These are phyloP conservation scores for Shiraia bambusicola DNA, from an alignment of 2,329 filamentous ascomycete species.

Conservation along the genomic window DNA sequence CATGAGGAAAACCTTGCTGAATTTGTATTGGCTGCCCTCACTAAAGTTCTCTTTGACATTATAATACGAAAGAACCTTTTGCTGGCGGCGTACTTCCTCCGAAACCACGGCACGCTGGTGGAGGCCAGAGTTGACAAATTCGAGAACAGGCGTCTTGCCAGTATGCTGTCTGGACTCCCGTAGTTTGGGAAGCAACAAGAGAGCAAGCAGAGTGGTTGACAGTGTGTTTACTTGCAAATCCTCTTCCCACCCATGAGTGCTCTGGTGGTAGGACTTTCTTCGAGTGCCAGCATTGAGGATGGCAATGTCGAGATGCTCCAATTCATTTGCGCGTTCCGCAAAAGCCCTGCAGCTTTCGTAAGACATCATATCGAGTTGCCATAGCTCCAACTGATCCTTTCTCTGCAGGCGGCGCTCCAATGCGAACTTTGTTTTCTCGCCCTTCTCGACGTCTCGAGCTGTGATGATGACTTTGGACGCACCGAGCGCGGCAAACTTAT, in stretches of 20 bases:
- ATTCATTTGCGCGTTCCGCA: slow-evolving; percentile 26
- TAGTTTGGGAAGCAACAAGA: slow-evolving; percentile 51
- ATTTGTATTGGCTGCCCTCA: slow-evolving; percentile 30
- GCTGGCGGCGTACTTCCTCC: slow-evolving; percentile 17
- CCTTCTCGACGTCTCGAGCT: slow-evolving; percentile 41
- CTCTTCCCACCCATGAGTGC: slow-evolving; percentile 43
- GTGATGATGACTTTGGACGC: slow-evolving; percentile 44
- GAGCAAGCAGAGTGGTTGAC: slow-evolving; percentile 56
- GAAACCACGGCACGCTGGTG: slow-evolving; percentile 30
- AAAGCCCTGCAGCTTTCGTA: slow-evolving; percentile 39
- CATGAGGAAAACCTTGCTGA: slow-evolving; percentile 42
- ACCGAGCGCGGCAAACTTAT: slow-evolving; percentile 41
- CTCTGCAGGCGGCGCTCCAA: slow-evolving; percentile 31
- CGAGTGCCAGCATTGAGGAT: slow-evolving; percentile 46
- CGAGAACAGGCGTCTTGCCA: slow-evolving; percentile 30
- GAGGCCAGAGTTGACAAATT: slow-evolving; percentile 38
- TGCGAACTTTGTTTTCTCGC: slow-evolving; percentile 33
- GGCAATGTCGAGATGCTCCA: slow-evolving; percentile 41
- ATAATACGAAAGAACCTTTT: slow-evolving; percentile 33
- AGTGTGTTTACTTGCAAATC: slow-evolving; percentile 61
- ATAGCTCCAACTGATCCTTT: slow-evolving; percentile 37
- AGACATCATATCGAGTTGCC: slow-evolving; percentile 41
- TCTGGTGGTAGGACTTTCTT: slow-evolving; percentile 23
- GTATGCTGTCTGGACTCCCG: slow-evolving; percentile 26
- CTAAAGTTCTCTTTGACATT: slow-evolving; percentile 32